A percentile compares a stretch with the other conserved stretches of the same genome.
Evolutionary conservation across 176 grass and related monocot species (phyloP).

Genomic region (Oryza brachyantha): DNA sequence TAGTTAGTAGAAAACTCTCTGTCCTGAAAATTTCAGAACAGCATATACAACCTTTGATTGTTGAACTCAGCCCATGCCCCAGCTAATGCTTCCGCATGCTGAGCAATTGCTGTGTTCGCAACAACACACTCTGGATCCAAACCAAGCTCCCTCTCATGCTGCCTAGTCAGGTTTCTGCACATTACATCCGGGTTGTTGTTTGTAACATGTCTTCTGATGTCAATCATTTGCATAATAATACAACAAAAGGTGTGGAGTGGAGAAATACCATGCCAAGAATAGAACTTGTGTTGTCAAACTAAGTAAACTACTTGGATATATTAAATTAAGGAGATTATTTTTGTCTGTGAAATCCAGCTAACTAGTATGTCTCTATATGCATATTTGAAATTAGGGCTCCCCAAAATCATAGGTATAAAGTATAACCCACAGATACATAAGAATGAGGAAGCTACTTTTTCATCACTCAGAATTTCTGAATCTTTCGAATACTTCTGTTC

Average conservation of each 20-base stretch:
- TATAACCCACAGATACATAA: neutral
- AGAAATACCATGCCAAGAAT: no score
- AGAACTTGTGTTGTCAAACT: no score
- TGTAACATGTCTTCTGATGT: no score
- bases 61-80: slow-evolving; percentile 46
- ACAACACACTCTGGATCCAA: slow-evolving; percentile 26
- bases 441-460: neutral
- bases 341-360: neutral
- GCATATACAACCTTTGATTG: slow-evolving; percentile 30
- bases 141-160: slow-evolving; percentile 22
- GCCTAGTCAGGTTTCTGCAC: slow-evolving; percentile 33
- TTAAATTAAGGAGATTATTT: no score
- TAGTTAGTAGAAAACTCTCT: neutral
- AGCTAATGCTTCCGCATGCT: slow-evolving; percentile 41
- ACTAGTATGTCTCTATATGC: neutral
- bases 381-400: neutral
- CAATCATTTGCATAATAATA: no score
- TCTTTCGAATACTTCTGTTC: neutral
- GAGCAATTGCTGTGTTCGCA: slow-evolving; percentile 26
- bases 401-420: neutral
- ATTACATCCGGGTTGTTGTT: neutral
- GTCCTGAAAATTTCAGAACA: neutral
- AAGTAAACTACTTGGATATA: no score
- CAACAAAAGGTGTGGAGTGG: neutral
- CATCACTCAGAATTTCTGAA: neutral